phyloP scores from a whole-genome alignment of 805 yeast species.

The Candida arabinofermentans region DNA sequence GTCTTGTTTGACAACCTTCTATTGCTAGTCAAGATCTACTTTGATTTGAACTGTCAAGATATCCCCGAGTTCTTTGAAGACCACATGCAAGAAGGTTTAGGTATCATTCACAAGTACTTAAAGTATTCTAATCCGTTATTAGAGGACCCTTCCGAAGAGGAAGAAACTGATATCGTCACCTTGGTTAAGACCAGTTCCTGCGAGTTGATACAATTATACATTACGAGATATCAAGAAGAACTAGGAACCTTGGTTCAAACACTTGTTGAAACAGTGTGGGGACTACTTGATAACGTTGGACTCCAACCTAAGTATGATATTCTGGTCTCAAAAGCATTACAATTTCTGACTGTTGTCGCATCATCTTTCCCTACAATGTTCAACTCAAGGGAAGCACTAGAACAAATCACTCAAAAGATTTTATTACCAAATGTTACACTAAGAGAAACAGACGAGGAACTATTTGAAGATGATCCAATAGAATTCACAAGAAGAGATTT shows the following conservation, averaged over 20 bases:
- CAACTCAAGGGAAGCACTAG: conserved; percentile 54
- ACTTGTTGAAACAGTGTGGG: conserved; percentile 84
- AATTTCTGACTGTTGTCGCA: conserved; percentile 78
- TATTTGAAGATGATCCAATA: conserved; percentile 96
- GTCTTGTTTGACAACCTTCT: conserved; percentile 67
- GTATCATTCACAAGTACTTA: conserved; percentile 76
- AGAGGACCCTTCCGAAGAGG: conserved; percentile 58
- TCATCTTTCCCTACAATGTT: conserved; percentile 65
- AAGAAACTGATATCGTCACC: conserved; percentile 64
- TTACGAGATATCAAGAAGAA: conserved; percentile 88
- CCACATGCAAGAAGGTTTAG: conserved; percentile 72
- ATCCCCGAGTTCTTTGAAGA: conserved; percentile 98
- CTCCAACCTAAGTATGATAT: conserved; percentile 77
- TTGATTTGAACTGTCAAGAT: conserved; percentile 95
- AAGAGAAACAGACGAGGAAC: conserved; percentile 85
- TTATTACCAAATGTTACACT: conserved; percentile 84
- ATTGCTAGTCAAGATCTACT: conserved; percentile 74
- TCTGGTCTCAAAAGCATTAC: conserved; percentile 73
- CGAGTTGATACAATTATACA: conserved; percentile 80
- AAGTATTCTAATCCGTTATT: conserved; percentile 52
- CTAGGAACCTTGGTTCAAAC: conserved; percentile 72
- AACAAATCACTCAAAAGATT: conserved; percentile 75
- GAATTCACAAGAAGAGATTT: conserved; percentile 88
- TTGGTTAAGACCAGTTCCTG: conserved; percentile 77
- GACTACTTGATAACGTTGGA: conserved; percentile 60